Percentiles rank a stretch among this genome's conserved stretches.
Evolutionary conservation across 116 monocot species (phyloP).

Genomic region (Trichopus zeylanicus): DNA sequence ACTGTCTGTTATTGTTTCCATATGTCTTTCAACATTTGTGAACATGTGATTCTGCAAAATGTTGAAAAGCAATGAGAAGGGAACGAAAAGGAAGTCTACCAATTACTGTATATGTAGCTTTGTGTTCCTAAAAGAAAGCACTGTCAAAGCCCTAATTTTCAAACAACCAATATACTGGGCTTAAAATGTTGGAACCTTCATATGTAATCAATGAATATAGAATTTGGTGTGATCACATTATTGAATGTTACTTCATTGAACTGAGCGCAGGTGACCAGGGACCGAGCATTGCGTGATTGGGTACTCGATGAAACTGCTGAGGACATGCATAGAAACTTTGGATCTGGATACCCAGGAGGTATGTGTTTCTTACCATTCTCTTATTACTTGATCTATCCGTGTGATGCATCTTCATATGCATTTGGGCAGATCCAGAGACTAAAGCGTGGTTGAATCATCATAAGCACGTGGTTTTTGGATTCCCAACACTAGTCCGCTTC

Average conservation of each 20-base stretch:
- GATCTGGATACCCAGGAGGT: constrained; percentile 98
- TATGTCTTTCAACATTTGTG: no score
- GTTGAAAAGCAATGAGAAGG: no score
- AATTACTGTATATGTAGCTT: no score
- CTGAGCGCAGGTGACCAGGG: constrained; percentile 65
- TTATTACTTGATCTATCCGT: neutral
- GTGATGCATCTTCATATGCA: neutral
- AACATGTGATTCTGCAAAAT: no score
- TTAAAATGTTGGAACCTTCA: no score
- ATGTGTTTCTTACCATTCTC: neutral
- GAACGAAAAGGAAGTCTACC: no score
- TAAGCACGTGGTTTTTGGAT: constrained; percentile 85
- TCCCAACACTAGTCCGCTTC: constrained; percentile 89
- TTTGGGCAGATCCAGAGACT: constrained; percentile 67
- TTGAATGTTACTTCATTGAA: neutral
- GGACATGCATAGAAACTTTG: constrained; percentile 69
- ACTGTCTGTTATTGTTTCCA: no score
- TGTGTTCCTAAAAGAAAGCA: no score
- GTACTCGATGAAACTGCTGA: constrained; percentile 66
- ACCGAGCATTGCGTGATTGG: constrained; percentile 75
- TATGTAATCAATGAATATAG: no score
- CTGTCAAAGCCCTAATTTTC: no score
- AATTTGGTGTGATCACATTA: neutral
- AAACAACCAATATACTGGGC: no score
- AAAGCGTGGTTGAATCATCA: constrained; percentile 83